Evolutionary conservation across 2,329 filamentous ascomycete species (phyloP), one percentile per base, ranked within the genome.

Genomic region (Exophiala spinifera): DNA sequence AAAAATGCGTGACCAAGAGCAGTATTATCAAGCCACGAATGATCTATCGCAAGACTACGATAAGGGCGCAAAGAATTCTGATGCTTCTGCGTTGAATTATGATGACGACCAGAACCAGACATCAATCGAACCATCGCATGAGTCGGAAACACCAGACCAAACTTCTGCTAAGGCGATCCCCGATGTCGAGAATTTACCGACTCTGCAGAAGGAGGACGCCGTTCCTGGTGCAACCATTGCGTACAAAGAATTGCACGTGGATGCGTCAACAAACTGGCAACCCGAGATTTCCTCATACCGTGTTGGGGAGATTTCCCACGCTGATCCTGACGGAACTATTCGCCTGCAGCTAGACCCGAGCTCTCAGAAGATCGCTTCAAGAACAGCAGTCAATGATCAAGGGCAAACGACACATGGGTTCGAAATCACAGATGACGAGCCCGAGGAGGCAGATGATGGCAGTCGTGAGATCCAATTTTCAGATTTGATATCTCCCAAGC

Each of bases 351-450:
- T 95, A 2, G 89, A 90, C 2, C 79, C 79, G 57, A 15, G 46
- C 19, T 57, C 23, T 14, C 21, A 48, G 33, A 21, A 51, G 25
- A 8, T 36, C 5, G 13, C 33, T 28, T 46, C 33, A 8, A 46
- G 20, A 17, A 17, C 21, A 34, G 81, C 88, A 23, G 88, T 95
- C 65, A 84, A 92, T 62, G 78, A 79, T 36, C 85, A 87, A 0
- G 90, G 89, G 0, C 77, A 87, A 57, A 80, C 89, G 8, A 71
- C 89, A 8, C 95, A 92, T 63, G 84, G 80, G 54, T 94, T 95
- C 61, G 89, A 95, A 64, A 84, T 81, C 10, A 66, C 67, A 6
- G 79, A 84, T 5, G 81, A 83, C 10, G 83, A 82, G 11, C 80
- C 81, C 0, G 77, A 78, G 13, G 71, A 70, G 2, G 72, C 76